These are phyloP conservation scores for Xylaria nigripes DNA, from an alignment of 495 filamentous ascomycete genomes.

Conservation along the genomic window DNA sequence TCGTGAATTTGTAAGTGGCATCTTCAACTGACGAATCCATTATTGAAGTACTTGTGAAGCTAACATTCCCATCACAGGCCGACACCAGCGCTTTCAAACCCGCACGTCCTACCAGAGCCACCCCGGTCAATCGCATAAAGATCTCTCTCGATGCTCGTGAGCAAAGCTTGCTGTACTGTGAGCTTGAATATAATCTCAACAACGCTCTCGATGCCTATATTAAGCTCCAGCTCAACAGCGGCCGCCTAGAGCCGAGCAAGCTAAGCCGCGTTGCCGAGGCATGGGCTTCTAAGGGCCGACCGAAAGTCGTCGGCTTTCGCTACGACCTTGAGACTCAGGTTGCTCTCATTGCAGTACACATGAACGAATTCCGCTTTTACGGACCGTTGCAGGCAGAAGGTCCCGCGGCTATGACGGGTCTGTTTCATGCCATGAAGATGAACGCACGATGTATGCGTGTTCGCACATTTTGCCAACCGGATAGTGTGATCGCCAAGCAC, in stretches of 20 bases:
- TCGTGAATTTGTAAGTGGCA: constrained; percentile 33
- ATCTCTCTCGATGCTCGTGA: constrained; percentile 38
- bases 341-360: constrained; percentile 32
- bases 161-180: constrained; percentile 39
- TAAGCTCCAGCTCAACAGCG: constrained; percentile 29
- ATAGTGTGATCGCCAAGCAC: constrained; percentile 41
- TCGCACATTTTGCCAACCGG: constrained; percentile 39
- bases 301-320: constrained; percentile 36
- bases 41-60: not conserved
- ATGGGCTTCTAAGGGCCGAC: constrained; percentile 37
- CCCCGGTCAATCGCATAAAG: constrained; percentile 15
- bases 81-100: constrained; percentile 21
- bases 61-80: constrained; percentile 17
- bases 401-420: constrained; percentile 18
- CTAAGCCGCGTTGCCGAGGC: constrained; percentile 28
- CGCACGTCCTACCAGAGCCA: constrained; percentile 5
- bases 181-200: constrained; percentile 34
- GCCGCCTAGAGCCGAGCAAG: constrained; percentile 30
- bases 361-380: constrained; percentile 38
- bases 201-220: constrained; percentile 33
- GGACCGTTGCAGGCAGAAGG: constrained; percentile 21
- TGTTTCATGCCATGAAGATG: constrained; percentile 34
- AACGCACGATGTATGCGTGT: constrained; percentile 34
- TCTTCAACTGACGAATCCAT: not conserved
- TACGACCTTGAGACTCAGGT: constrained; percentile 45